These are phyloP conservation scores for Hortiboletus campestris DNA, from an alignment of 768 basidiomycete genomes.

Conservation along the genomic window DNA sequence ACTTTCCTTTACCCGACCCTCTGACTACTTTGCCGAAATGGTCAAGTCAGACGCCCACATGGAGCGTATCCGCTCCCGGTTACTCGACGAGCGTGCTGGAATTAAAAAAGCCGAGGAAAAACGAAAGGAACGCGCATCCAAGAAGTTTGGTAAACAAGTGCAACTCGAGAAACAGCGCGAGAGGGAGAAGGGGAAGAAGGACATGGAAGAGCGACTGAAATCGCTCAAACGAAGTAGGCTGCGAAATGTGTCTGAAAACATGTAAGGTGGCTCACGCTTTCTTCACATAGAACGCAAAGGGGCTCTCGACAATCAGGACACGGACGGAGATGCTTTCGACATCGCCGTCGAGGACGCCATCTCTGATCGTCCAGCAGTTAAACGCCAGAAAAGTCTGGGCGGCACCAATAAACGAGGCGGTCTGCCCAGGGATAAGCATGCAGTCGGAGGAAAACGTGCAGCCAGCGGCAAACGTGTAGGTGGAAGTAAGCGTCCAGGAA, in stretches of 20 bases:
- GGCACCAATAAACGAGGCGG: conserved; percentile 32
- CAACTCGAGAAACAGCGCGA: conserved; percentile 94
- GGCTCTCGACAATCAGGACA: conserved; percentile 62
- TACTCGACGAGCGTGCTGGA: conserved; percentile 83
- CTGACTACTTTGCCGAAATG: conserved; percentile 98
- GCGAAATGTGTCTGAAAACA: background rate
- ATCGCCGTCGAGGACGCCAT: conserved; percentile 90
- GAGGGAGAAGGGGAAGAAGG: conserved; percentile 85
- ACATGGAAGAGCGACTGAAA: conserved; percentile 83
- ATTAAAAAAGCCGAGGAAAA: conserved; percentile 94
- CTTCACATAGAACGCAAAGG: conserved; percentile 72
- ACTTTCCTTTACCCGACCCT: conserved; percentile 85
- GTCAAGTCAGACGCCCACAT: conserved; percentile 96
- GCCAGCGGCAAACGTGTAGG: conserved; percentile 25
- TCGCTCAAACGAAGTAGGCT: conserved; percentile 81
- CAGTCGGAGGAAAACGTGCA: conserved; percentile 23
- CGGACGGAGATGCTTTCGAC: conserved; percentile 68
- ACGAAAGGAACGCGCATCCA: conserved; percentile 86
- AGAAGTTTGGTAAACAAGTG: conserved; percentile 98
- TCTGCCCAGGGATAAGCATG: conserved; percentile 42
- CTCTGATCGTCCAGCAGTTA: conserved; percentile 62
- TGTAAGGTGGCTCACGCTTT: conserved; percentile 1
- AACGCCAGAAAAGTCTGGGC: conserved; percentile 39
- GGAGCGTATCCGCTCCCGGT: conserved; percentile 89
- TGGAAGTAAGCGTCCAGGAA: conserved; percentile 54